Evolutionary conservation across 768 basidiomycete species (phyloP).

Genomic region (Russula emetica): DNA sequence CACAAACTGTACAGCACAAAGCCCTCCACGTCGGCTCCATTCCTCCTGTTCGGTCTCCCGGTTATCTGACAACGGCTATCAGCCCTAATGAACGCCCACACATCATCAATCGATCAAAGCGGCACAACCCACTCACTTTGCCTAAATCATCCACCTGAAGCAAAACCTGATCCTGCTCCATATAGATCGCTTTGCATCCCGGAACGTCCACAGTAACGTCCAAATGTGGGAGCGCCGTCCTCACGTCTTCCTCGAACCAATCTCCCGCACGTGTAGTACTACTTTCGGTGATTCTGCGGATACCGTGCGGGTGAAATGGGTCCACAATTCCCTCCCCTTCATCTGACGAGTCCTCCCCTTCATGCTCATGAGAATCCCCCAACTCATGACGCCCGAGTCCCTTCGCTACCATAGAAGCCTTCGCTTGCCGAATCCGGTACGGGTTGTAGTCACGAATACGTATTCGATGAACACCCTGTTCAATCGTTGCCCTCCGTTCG

Average conservation of each 20-base stretch:
- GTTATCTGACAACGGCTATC: not conserved
- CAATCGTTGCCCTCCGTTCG: conserved; percentile 3
- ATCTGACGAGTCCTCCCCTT: not conserved
- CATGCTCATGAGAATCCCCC: not conserved
- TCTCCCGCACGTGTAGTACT: not conserved
- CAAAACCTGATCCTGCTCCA: conserved; percentile 10
- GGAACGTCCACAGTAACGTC: not conserved
- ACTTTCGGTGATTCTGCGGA: not conserved
- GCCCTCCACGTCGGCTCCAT: not conserved
- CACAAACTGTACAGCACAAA: not conserved
- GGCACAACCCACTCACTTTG: not conserved
- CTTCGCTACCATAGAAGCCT: no score
- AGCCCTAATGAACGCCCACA: not conserved
- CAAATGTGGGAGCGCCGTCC: not conserved
- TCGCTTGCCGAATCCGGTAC: conserved; percentile 6
- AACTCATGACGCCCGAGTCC: not conserved
- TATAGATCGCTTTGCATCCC: conserved; percentile 6
- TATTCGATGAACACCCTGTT: not conserved
- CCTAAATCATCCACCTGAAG: conserved; percentile 1
- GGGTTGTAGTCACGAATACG: conserved; percentile 11
- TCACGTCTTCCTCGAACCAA: conserved; percentile 8
- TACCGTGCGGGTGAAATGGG: not conserved
- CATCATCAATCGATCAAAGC: conserved; percentile 1
- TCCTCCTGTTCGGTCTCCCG: not conserved
- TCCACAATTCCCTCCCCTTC: not conserved